phyloP scores from a whole-genome alignment of 345 rosid genomes.

The Lagerstroemia speciosa region DNA sequence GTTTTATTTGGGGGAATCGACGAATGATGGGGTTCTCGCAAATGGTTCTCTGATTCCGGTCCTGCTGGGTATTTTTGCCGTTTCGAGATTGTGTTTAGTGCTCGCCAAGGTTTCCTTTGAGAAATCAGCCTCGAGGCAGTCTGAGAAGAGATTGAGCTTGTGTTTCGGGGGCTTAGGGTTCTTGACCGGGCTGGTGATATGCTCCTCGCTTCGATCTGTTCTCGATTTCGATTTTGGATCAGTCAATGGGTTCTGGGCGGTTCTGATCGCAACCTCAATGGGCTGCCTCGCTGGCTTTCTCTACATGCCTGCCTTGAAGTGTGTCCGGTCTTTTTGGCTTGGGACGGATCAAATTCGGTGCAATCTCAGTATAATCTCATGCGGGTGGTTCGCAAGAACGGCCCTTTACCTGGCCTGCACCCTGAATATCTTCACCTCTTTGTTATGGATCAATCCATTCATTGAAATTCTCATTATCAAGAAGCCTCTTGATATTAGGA shows the following conservation, averaged over 20 bases:
- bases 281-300: conserved; percentile 53
- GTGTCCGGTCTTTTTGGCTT: conserved; percentile 79
- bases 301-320: conserved; percentile 70
- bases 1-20: conserved; percentile 20
- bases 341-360: conserved; percentile 83
- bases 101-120: conserved; percentile 55
- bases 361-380: conserved; percentile 50
- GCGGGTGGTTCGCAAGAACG: conserved; percentile 75
- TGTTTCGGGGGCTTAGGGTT: conserved; percentile 52
- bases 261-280: conserved; percentile 41
- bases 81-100: conserved; percentile 38
- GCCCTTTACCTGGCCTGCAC: conserved; percentile 42
- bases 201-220: conserved; percentile 32
- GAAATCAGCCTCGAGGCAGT: conserved; percentile 78
- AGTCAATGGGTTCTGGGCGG: conserved; percentile 41
- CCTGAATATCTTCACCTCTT: conserved; percentile 38
- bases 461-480: conserved; percentile 39
- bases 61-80: conserved; percentile 33
- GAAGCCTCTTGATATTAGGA: conserved; percentile 14
- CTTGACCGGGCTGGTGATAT: conserved; percentile 39
- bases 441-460: conserved; percentile 84
- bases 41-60: conserved; percentile 54
- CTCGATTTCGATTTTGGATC: conserved; percentile 59
- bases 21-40: conserved; percentile 33
- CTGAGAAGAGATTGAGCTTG: conserved; percentile 58